A percentile compares a stretch with the other conserved stretches of the same genome.
Conservation (phyloP, 495 filamentous ascomycete species). For the Pseudevernia furfuracea region DNA sequence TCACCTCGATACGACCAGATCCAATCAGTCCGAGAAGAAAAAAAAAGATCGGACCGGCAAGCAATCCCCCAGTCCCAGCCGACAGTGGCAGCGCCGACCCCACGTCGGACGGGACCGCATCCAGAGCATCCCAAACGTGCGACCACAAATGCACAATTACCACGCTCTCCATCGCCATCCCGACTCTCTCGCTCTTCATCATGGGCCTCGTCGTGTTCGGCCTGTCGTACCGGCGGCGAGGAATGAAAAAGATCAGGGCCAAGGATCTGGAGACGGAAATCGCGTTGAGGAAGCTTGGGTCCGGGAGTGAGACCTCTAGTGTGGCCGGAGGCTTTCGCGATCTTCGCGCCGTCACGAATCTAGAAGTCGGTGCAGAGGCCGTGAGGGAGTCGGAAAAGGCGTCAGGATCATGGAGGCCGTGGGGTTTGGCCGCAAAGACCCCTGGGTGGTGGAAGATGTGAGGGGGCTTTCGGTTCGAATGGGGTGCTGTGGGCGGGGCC, state of each 20-base stretch:
- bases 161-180: neutral
- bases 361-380: neutral
- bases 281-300: neutral
- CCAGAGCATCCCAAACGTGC: neutral
- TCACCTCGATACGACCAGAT: too few relatives aligned
- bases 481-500: neutral
- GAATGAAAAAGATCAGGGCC: neutral
- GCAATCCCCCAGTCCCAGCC: neutral
- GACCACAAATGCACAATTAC: neutral
- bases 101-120: neutral
- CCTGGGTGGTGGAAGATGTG: neutral
- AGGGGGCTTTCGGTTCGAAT: neutral
- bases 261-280: neutral
- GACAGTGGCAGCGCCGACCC: neutral
- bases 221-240: neutral
- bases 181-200: neutral
- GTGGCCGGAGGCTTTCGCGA: neutral
- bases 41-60: neutral
- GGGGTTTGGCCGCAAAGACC: neutral
- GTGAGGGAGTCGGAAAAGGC: neutral
- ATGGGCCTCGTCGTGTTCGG: neutral
- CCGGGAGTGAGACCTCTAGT: neutral
- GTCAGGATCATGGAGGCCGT: neutral
- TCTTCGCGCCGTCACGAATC: neutral
- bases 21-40: neutral